Evolutionary conservation across 2,329 filamentous ascomycete genomes (phyloP), one percentile per base, ranked within the genome.

Genomic region (Epicoccum sorghinum): DNA sequence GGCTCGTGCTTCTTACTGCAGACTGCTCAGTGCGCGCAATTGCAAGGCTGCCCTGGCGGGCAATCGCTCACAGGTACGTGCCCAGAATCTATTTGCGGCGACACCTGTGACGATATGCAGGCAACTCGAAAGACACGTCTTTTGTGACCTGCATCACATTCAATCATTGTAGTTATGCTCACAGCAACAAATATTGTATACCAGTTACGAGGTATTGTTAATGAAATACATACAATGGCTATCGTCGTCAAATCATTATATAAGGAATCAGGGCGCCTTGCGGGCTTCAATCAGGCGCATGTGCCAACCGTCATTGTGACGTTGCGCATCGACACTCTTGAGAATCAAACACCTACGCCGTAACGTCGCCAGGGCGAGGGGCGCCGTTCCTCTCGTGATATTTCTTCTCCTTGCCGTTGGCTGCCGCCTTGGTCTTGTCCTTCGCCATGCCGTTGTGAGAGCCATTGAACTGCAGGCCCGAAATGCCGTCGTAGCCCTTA

Each of bases 391-490:
- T 78, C 23, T 72, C 65, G 10, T 67, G 53, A 5, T 32, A 65
- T 33, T 54, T 64, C 37, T 71, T 72, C 7, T 60, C 61, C 8
- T 82, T 76, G 4, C 80, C 80, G 56, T 86, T 86, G 8, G 85
- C 84, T 40, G 72, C 73, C 44, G 75, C 74, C 24, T 79, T 64
- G 44, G 74, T 78, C 8, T 58, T 49, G 46, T 82, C 77, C 62
- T 80, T 81, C 9, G 81, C 76, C 77, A 87, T 84, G 6, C 83
- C 83, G 55, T 87, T 87, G 66, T 86, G 82, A 0, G 80, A 83
- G 2, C 85, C 85, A 42, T 85, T 86, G 69, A 87, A 87, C 8
- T 69, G 67, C 61, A 87, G 61, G 3, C 77, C 75, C 4, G 79
- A 68, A 41, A 87, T 87, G 0, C 83, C 82, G 18, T 79, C 76